phyloP scores from a whole-genome alignment of 257 asterid species.

The Nicotiana knightiana region DNA sequence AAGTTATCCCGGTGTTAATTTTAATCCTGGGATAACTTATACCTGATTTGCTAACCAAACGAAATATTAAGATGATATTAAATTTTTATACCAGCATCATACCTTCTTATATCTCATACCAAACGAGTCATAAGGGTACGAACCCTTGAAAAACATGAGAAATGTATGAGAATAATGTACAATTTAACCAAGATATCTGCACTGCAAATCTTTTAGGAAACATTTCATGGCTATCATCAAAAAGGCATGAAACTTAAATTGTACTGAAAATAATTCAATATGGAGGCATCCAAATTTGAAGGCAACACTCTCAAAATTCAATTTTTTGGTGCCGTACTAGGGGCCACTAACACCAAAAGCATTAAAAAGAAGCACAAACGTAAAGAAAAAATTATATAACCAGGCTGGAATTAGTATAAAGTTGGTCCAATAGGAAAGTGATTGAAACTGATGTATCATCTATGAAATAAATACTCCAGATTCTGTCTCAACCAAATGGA shows the following conservation, averaged over 20 bases:
- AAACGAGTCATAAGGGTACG: not conserved
- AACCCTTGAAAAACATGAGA: not conserved
- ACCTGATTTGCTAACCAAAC: too few relatives aligned
- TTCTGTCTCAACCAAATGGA: conserved; percentile 11
- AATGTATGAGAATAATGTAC: not conserved
- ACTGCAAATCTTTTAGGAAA: not conserved
- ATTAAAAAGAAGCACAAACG: not conserved
- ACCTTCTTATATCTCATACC: too few relatives aligned
- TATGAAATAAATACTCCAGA: conserved; percentile 1
- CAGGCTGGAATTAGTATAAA: conserved; percentile 6
- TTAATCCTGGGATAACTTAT: too few relatives aligned
- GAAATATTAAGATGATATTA: too few relatives aligned
- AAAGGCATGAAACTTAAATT: not conserved
- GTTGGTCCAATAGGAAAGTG: conserved; percentile 10
- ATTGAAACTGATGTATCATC: conserved; percentile 8
- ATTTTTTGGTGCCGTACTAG: not conserved
- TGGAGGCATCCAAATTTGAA: not conserved
- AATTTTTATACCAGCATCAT: too few relatives aligned
- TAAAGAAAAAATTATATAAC: not conserved
- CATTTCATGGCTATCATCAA: not conserved
- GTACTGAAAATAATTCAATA: not conserved
- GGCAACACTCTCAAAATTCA: conserved; percentile 5
- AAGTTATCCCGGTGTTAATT: too few relatives aligned
- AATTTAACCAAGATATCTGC: not conserved
- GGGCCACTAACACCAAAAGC: conserved; percentile 7